phyloP scores from a whole-genome alignment of 352 stramenopile genomes.

The Pythium scleroteichum region DNA sequence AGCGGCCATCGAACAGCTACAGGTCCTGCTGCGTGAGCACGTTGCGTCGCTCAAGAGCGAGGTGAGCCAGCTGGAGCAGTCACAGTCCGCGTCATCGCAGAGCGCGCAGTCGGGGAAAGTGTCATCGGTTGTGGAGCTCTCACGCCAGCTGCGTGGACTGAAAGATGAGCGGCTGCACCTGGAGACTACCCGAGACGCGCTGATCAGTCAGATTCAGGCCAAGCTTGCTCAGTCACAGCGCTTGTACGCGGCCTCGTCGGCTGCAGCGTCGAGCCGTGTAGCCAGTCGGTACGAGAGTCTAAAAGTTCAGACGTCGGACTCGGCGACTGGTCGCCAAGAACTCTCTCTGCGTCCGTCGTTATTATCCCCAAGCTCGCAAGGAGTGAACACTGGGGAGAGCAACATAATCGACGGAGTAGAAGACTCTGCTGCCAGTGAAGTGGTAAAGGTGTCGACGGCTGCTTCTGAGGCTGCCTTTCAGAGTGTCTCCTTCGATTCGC shows the following conservation, averaged over 20 bases:
- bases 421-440: neutral
- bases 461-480: neutral
- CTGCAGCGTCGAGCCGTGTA: neutral
- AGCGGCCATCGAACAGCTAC: constrained; percentile 28
- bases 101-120: neutral
- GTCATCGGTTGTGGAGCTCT: constrained; percentile 3
- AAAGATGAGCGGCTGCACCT: constrained; percentile 20
- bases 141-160: constrained; percentile 15
- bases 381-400: neutral
- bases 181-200: constrained; percentile 15
- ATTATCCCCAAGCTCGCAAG: constrained; percentile 1
- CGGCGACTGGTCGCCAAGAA: constrained; percentile 6
- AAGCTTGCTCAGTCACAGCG: neutral
- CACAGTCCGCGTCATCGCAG: constrained; percentile 8
- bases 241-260: neutral
- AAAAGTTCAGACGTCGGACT: constrained; percentile 16
- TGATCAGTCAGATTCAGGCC: constrained; percentile 1
- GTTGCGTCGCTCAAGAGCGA: constrained; percentile 14
- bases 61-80: constrained; percentile 14
- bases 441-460: neutral
- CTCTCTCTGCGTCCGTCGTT: constrained; percentile 6
- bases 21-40: constrained; percentile 15
- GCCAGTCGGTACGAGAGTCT: constrained; percentile 24
- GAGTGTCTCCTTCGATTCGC: constrained; percentile 18
- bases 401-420: neutral